Evolutionary conservation across 2,329 filamentous ascomycete genomes (phyloP), one percentile per base, ranked within the genome.

Genomic region (Daldinia sp.): DNA sequence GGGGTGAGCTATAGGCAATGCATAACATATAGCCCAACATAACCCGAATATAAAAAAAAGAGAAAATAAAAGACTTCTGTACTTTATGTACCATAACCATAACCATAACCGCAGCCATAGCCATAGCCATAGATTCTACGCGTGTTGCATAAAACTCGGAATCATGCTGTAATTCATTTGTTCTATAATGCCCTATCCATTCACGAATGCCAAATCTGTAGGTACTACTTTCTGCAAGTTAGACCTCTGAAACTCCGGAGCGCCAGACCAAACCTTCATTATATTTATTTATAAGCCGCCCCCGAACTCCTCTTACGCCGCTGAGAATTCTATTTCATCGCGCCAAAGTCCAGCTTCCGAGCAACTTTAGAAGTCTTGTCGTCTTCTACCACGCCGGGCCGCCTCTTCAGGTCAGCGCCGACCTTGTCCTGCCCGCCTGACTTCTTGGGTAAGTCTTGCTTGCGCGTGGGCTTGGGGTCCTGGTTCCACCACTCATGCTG

Each of bases 401-500:
- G 87, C 70, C 92, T 87, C 81, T 93, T 94, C 56, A 98, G 82
- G 79, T 97, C 94, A 67, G 92, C 92, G 0, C 88, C 94, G 82
- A 96, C 88, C 79, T 92, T 92, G 74, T 92, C 89, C 66, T 90
- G 74, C 6, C 90, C 92, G 0, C 89, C 91, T 4, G 87, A 86
- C 78, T 95, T 96, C 71, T 87, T 88, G 1, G 96, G 96, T 58
- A 99, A 83, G 75, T 96, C 89, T 76, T 93, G 88, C 75, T 94
- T 94, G 68, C 87, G 87, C 1, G 93, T 97, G 2, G 96, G 95
- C 73, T 89, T 89, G 0, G 96, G 96, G 39, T 96, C 91, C 26
- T 87, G 88, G 44, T 88, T 88, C 93, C 95, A 99, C 90, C 93
- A 99, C 54, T 86, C 83, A 79, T 98, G 94, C 78, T 90, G 85